Conservation (phyloP, 129 eudicot species). For the Dittrichia graveolens region DNA sequence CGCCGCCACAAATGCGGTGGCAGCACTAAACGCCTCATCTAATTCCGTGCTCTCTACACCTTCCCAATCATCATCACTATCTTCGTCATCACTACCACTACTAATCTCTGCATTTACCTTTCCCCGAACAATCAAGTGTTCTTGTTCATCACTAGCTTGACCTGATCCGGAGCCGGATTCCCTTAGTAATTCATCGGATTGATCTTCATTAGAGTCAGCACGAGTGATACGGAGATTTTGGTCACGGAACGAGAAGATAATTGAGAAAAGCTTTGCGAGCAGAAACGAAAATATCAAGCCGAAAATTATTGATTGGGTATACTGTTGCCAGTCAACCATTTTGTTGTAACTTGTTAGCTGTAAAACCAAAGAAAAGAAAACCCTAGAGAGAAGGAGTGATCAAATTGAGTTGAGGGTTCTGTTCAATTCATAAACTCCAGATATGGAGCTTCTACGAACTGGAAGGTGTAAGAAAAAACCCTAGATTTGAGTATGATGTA, state of each 20-base stretch:
- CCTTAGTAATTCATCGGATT: neutral
- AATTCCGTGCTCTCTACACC: slow-evolving; percentile 96
- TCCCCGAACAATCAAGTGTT: slow-evolving; percentile 42
- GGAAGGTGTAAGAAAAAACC: too few species aligned
- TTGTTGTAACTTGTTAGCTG: neutral
- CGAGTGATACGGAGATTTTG: slow-evolving; percentile 77
- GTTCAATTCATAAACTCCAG: slow-evolving; percentile 7
- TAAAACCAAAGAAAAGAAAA: neutral
- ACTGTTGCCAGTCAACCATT: slow-evolving; percentile 84
- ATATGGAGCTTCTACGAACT: slow-evolving; percentile 14
- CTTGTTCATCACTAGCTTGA: slow-evolving; percentile 30
- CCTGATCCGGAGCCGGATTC: too few species aligned
- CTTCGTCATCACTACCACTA: slow-evolving; percentile 24
- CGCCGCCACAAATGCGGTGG: slow-evolving; percentile 93
- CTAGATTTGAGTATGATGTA: slow-evolving; percentile 13
- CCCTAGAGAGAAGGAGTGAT: slow-evolving; percentile 15
- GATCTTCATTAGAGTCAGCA: slow-evolving; percentile 27
- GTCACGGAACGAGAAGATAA: slow-evolving; percentile 72
- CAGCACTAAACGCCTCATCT: slow-evolving; percentile 95
- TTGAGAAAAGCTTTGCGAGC: slow-evolving; percentile 83
- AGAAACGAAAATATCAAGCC: slow-evolving; percentile 80
- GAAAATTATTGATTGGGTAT: slow-evolving; percentile 61
- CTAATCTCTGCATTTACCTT: slow-evolving; percentile 23
- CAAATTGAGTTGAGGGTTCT: slow-evolving; percentile 10
- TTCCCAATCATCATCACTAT: slow-evolving; percentile 97